Base-by-base conservation (phyloP, 805 yeast species). In the Myxozyma monticola region DNA sequence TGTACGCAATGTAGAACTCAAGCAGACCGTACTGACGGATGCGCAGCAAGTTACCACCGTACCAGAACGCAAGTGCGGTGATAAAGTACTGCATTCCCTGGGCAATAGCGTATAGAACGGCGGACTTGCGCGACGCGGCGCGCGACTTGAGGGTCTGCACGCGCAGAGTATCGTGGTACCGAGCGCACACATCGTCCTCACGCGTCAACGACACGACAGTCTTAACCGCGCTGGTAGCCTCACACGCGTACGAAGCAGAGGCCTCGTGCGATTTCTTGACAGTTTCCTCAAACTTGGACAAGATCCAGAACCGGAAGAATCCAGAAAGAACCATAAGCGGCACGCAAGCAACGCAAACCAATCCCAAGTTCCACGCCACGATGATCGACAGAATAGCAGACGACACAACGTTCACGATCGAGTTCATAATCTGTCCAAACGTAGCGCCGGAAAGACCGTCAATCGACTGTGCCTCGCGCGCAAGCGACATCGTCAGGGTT, bases 41-140 rank as follows among this genome's bases (percentile, higher is more conserved):
- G 20, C 66, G 62, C 59, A 72, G 38, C 35, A 68, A 59, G 10
- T 65, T 65, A 2, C 73, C 62, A 2, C 76, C 76, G 58, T 69
- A 72, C 76, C 76, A 72, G 63, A 72, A 72, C n/a, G 71, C 70
- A 3, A 72, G 65, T 1, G 72, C 76, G 48, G 70, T 62, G 25
- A 72, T 66, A 68, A 71, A 71, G 14, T 73, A 72, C 7, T 70
- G 65, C 43, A 71, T 57, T 9, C 74, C 73, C 54, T 72, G 74
- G 3, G 73, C 66, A 9, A 68, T 47, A 2, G 69, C 73, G 41
- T 62, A 72, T 37, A 70, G 46, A 17, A 66, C 21, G 1, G 72
- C 68, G 10, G 75, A 54, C 45, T 47, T 46, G 15, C 54, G 40
- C 12, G 49, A 43, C 4, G 58, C 42, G 24, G 43, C 35, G 17